phyloP scores from a whole-genome alignment of 495 filamentous ascomycete species.

The Talaromyces stipitatus region DNA sequence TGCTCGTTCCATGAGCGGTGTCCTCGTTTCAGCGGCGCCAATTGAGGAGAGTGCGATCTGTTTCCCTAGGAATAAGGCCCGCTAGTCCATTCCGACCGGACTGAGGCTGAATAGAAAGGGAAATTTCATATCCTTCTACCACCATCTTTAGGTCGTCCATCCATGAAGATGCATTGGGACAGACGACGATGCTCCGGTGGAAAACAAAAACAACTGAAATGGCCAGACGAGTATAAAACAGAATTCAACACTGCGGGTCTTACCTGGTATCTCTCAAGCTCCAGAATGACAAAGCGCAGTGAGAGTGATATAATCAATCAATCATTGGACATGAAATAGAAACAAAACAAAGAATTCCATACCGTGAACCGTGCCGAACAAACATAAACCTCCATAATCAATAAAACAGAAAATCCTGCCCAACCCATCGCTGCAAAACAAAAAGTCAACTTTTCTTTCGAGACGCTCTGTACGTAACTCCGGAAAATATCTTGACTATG shows the following conservation, averaged over 20 bases:
- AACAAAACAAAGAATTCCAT: background rate
- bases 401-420: background rate
- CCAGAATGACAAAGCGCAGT: background rate
- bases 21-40: background rate
- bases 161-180: conserved; percentile 45
- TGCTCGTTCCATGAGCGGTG: background rate
- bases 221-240: background rate
- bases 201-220: background rate
- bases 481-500: conserved; percentile 17
- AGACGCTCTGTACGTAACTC: conserved; percentile 5
- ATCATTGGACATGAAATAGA: background rate
- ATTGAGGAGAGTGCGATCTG: conserved; percentile 4
- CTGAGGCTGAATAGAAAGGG: conserved; percentile 27
- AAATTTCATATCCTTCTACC: conserved; percentile 45
- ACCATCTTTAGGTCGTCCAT: conserved; percentile 72
- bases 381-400: background rate
- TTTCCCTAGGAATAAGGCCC: conserved; percentile 31
- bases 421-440: background rate
- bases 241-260: background rate
- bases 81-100: conserved; percentile 16
- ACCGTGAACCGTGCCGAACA: background rate
- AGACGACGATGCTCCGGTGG: conserved; percentile 65
- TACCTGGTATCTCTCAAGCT: background rate
- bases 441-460: conserved; percentile 15
- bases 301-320: background rate